A percentile compares a stretch with the other conserved stretches of the same genome.
Evolutionary conservation across 345 rosid species (phyloP).

Genomic region (Gossypium raimondii): DNA sequence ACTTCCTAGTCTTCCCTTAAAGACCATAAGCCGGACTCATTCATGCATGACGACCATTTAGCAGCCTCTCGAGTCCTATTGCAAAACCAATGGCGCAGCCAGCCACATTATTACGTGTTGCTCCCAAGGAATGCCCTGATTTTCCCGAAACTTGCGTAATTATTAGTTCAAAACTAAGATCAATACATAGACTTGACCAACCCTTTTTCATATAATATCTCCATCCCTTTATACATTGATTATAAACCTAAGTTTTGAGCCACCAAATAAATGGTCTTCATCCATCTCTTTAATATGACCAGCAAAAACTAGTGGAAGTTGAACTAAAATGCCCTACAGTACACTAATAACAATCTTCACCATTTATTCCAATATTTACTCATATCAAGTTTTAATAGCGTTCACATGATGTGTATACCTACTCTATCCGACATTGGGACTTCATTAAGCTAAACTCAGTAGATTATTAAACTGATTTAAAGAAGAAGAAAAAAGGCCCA

Average conservation of each 20-base stretch:
- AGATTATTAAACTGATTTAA: background rate
- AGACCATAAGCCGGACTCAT: background rate
- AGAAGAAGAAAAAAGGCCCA: too few species aligned
- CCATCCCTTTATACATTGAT: background rate
- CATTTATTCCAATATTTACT: background rate
- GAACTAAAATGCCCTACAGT: background rate
- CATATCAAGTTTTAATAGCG: background rate
- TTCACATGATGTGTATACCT: background rate
- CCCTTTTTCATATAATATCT: too few species aligned
- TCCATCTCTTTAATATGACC: background rate
- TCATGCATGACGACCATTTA: background rate
- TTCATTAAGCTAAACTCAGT: background rate
- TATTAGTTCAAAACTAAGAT: background rate
- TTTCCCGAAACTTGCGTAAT: constrained; percentile 1
- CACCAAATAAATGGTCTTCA: background rate
- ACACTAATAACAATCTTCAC: too few species aligned
- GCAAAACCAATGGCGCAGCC: background rate
- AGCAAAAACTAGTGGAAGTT: background rate
- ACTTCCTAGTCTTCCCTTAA: background rate
- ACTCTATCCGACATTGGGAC: background rate
- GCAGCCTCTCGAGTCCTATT: background rate
- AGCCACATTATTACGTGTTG: background rate
- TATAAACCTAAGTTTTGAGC: background rate
- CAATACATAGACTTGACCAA: background rate
- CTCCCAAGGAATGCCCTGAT: background rate